Conservation (phyloP, 2,329 filamentous ascomycete genomes). For the Aspergillus tubingensis region DNA sequence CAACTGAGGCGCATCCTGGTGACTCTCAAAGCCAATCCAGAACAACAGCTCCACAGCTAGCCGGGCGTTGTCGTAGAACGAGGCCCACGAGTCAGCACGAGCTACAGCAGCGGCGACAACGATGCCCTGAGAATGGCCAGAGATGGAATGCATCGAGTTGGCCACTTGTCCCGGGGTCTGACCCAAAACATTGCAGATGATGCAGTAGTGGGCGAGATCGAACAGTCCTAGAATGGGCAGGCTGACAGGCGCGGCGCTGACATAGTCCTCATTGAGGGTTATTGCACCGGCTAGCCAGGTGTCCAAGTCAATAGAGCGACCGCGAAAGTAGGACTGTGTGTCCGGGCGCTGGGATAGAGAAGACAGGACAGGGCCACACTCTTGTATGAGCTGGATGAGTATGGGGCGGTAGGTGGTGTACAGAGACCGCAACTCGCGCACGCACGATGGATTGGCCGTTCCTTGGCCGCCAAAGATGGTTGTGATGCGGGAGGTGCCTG, state of each 20-base stretch:
- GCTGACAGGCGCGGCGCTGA: constrained; percentile 39
- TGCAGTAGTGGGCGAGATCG: constrained; percentile 20
- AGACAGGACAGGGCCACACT: background rate
- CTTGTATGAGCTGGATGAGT: background rate
- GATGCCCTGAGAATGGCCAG: constrained; percentile 43
- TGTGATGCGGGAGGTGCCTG: background rate
- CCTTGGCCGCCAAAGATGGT: constrained; percentile 8
- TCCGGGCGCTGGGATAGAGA: background rate
- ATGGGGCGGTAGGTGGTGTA: constrained; percentile 2
- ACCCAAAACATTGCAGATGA: background rate
- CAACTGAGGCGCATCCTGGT: constrained; percentile 19
- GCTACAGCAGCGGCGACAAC: constrained; percentile 39
- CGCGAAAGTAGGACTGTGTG: background rate
- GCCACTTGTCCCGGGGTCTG: constrained; percentile 2
- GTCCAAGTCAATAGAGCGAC: background rate
- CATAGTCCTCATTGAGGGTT: constrained; percentile 33
- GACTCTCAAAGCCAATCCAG: constrained; percentile 37
- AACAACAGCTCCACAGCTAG: constrained; percentile 36
- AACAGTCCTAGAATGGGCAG: constrained; percentile 41
- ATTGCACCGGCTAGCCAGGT: constrained; percentile 19
- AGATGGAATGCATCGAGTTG: background rate
- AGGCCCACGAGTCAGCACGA: constrained; percentile 33
- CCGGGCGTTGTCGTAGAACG: constrained; percentile 30
- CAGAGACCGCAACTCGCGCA: background rate
- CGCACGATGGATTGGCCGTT: background rate